phyloP scores from a whole-genome alignment of 169 alveolate genomes.

The Toxoplasma gondii region DNA sequence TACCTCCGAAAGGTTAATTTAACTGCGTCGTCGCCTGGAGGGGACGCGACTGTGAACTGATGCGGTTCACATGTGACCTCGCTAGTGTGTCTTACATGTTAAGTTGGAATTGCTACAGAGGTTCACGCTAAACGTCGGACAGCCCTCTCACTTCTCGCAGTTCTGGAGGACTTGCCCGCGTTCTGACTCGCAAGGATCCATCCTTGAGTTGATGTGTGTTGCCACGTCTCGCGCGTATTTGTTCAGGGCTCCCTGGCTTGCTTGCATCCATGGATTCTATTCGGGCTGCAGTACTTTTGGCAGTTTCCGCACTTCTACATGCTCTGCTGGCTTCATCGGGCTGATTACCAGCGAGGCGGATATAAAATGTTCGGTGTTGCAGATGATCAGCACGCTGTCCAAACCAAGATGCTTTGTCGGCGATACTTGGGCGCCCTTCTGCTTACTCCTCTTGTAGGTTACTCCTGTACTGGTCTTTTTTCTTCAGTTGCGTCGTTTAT shows the following conservation, averaged over 20 bases:
- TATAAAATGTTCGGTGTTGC: conserved; percentile 56
- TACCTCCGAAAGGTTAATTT: too few species aligned
- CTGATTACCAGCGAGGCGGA: conserved; percentile 59
- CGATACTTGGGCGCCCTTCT: conserved; percentile 36
- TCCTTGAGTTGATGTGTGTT: too few species aligned
- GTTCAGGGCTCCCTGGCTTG: conserved; percentile 44
- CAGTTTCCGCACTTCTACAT: conserved; percentile 70
- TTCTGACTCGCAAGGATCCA: too few species aligned
- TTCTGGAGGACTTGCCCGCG: too few species aligned
- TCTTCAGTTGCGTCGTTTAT: neutral
- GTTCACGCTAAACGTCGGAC: too few species aligned
- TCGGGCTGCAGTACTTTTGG: conserved; percentile 64
- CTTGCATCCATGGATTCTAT: conserved; percentile 27
- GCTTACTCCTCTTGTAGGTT: conserved; percentile 8
- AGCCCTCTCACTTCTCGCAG: too few species aligned
- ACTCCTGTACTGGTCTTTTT: neutral
- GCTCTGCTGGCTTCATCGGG: conserved; percentile 63
- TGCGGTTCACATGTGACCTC: too few species aligned
- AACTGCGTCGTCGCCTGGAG: too few species aligned
- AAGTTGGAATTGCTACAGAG: too few species aligned
- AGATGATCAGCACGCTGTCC: neutral
- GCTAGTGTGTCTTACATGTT: too few species aligned
- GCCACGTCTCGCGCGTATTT: neutral
- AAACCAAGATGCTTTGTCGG: neutral
- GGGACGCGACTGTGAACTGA: too few species aligned